Base-by-base conservation (phyloP, 192 early-diverging fungal species). In the Gigaspora rosea region DNA sequence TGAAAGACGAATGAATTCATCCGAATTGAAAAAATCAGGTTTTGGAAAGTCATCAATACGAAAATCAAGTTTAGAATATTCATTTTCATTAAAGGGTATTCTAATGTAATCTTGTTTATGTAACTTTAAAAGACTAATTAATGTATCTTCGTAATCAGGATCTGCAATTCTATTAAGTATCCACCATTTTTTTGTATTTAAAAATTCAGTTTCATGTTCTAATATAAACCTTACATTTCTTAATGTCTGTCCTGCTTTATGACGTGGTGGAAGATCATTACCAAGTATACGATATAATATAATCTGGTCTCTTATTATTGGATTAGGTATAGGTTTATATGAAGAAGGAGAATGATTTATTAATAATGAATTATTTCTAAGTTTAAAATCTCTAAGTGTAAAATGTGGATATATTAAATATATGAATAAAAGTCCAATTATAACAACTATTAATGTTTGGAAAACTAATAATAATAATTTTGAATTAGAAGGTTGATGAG, bases 191-290 rank as follows among this genome's bases (percentile, higher is more conserved):
- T 81, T 78, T 3, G 88, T 89, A 67, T 87, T 82, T 35, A 81
- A 82, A 79, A 90, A 89, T 70, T 79, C 63, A 12, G 81, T 82
- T 76, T 90, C 89, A 61, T 90, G 86, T 33, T 90, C 83, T 18
- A 90, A 76, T 66, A 90, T 90, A 47, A 90, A 90, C 18, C 81
- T 84, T 4, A 90, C 78, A 52, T 90, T 90, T 11, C 85, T 84
- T 12, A 88, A 79, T 1, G 87, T 89, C 57, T 90, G 89, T 13
- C 89, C 89, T 41, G 83, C 82, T 32, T 87, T 85, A 75, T 90
- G 89, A 12, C 89, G 81, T 67, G 89, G 89, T 10, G 89, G 89
- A 20, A 90, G 74, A 69, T 90, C 89, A 65, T 90, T 90, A 54
- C 89, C 89, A 48, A 90, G 77, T 59, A 91, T 88, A 50, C 88